Percentiles rank a stretch among this genome's conserved stretches.
phyloP scores from a whole-genome alignment of 495 filamentous ascomycete genomes.

The Aspergillus avenaceus region DNA sequence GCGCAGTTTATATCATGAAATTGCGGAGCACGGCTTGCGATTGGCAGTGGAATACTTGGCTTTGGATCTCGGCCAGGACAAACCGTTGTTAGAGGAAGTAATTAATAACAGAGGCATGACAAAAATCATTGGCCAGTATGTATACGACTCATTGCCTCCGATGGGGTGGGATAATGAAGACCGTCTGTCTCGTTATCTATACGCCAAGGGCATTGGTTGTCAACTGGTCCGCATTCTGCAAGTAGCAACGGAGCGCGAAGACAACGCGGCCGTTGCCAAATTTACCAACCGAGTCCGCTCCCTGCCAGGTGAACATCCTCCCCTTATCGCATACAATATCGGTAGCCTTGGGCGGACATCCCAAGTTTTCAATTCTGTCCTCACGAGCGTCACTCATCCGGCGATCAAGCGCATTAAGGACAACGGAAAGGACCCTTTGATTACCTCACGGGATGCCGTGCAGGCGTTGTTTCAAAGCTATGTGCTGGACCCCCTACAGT shows the following conservation, averaged over 20 bases:
- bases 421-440: slow-evolving; percentile 36
- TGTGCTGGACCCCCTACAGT: slow-evolving; percentile 62
- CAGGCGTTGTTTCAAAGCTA: slow-evolving; percentile 51
- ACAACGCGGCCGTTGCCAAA: slow-evolving; percentile 52
- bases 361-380: slow-evolving; percentile 61
- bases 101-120: slow-evolving; percentile 57
- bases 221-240: slow-evolving; percentile 66
- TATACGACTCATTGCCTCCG: slow-evolving; percentile 46
- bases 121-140: slow-evolving; percentile 68
- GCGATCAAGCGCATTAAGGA: slow-evolving; percentile 41
- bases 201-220: slow-evolving; percentile 60
- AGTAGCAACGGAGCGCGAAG: slow-evolving; percentile 54
- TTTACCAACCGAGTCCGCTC: slow-evolving; percentile 48
- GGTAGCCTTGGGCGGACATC: slow-evolving; percentile 64
- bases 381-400: slow-evolving; percentile 67
- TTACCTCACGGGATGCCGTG: slow-evolving; percentile 56
- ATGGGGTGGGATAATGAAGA: slow-evolving; percentile 59
- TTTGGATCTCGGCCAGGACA: slow-evolving; percentile 57
- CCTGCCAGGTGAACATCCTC: slow-evolving; percentile 36
- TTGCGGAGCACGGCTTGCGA: slow-evolving; percentile 63
- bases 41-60: slow-evolving; percentile 72
- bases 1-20: slow-evolving; percentile 31
- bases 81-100: slow-evolving; percentile 36
- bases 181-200: slow-evolving; percentile 51
- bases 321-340: slow-evolving; percentile 69